Conservation (phyloP, 1,284 basidiomycete species). For the Hypsizygus ulmarius region DNA sequence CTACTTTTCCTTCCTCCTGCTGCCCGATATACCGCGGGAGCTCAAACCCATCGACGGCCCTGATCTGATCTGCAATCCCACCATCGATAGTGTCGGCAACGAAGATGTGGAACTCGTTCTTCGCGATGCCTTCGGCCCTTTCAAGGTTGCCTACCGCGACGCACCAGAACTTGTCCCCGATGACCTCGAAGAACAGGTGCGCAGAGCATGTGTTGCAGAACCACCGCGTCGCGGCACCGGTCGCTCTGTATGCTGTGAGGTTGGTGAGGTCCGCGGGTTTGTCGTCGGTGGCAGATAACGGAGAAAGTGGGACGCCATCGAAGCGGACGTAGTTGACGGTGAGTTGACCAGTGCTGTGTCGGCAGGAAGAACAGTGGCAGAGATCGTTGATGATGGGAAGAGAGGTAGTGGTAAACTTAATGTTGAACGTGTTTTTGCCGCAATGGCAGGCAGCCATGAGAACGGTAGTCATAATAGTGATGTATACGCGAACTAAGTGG, state of each 20-base stretch:
- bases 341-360: slow-evolving; percentile 8
- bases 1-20: not conserved
- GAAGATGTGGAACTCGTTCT: slow-evolving; percentile 23
- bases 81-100: slow-evolving; percentile 31
- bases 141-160: not conserved
- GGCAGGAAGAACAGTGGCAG: slow-evolving; percentile 8
- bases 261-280: not conserved
- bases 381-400: not conserved
- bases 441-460: slow-evolving; percentile 4
- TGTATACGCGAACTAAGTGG: not conserved
- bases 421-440: slow-evolving; percentile 1
- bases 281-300: not conserved
- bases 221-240: not conserved
- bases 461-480: slow-evolving; percentile 1
- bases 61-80: slow-evolving; percentile 23
- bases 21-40: slow-evolving; percentile 2
- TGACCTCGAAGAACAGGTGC: slow-evolving; percentile 5
- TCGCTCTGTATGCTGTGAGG: not conserved
- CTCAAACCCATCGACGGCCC: slow-evolving; percentile 2
- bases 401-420: not conserved
- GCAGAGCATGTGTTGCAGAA: slow-evolving; percentile 7
- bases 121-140: slow-evolving; percentile 22
- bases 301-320: not conserved
- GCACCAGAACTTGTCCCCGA: not conserved
- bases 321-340: slow-evolving; percentile 3